Evolutionary conservation across 495 filamentous ascomycete species (phyloP), one percentile per base, ranked within the genome.

Genomic region (Xylaria nigripes): DNA sequence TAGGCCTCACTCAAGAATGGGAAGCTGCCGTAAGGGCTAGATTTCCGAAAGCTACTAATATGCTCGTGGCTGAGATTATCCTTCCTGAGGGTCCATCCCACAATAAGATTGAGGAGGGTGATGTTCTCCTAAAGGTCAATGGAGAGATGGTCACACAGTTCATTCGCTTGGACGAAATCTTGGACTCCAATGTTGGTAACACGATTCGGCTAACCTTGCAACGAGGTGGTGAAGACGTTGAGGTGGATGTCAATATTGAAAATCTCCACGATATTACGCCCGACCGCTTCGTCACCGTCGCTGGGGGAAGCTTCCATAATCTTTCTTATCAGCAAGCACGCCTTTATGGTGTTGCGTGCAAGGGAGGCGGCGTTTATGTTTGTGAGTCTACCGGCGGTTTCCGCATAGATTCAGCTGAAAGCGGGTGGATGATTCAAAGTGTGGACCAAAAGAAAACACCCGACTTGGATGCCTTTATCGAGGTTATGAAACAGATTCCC

Each of bases 371-470:
- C 12, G 93, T 99, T 16, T 99, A 86, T 66, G 86, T 96, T 43
- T 96, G 90, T 64, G 93, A 99, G 67, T 87, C 94, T 2, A 86
- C 90, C 8, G 94, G 93, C 9, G 95, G 92, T 5, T 99, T 96
- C 74, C 83, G 89, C 46, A 87, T 97, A 48, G 93, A 99, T 60
- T 87, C 84, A 60, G 85, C 87, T 15, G 81, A 95, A 51, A 88
- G 86, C 30, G 94, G 93, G 6, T 97, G 92, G 90, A 78, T 99
- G 47, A 85, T 99, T 43, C 86, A 95, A 66, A 76, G 76, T 15
- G 78, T 99, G 15, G 90, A 96, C 67, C 86, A 96, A 67, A 87
- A 87, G 66, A 86, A 86, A 53, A 92, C 89, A 6, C 86, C 89
- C 13, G 83, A 95, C 61, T 76, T 99, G 29, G 77, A 93, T 50